Conservation (phyloP, 164 flowering plant species). For the Cinnamomum chago region DNA sequence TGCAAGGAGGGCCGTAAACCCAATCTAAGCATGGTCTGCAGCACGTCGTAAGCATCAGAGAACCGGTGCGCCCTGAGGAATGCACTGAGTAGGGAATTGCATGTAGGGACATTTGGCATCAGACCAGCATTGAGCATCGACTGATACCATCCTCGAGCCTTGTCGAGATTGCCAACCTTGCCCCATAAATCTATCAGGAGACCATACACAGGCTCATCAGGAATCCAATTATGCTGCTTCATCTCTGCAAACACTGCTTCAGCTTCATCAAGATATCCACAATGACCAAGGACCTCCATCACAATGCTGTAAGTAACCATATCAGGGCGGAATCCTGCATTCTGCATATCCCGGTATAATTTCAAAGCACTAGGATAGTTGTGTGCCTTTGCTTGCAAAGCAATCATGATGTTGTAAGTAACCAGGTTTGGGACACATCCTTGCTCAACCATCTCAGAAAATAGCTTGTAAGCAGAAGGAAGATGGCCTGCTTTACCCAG, state of each 20-base stretch:
- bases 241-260: constrained; percentile 79
- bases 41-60: constrained; percentile 65
- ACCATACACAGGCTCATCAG: constrained; percentile 96
- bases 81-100: constrained; percentile 90
- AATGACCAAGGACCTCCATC: constrained; percentile 98
- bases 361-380: constrained; percentile 66
- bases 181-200: constrained; percentile 97
- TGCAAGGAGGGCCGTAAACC: constrained; percentile 81
- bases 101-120: constrained; percentile 88
- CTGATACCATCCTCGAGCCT: constrained; percentile 84
- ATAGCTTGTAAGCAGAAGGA: constrained; percentile 63
- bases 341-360: constrained; percentile 82
- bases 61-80: constrained; percentile 69
- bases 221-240: constrained; percentile 70
- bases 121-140: constrained; percentile 85
- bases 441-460: constrained; percentile 79
- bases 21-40: constrained; percentile 62
- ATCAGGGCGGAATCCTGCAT: constrained; percentile 86
- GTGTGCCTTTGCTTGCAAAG: constrained; percentile 88
- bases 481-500: constrained; percentile 93
- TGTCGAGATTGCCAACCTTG: constrained; percentile 75
- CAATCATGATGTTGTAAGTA: constrained; percentile 94
- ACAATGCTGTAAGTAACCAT: constrained; percentile 92
- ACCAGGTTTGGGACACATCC: constrained; percentile 87
- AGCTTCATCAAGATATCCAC: constrained; percentile 88